Base-by-base conservation (phyloP, 2,329 filamentous ascomycete genomes). In the Grosmannia clavigera region DNA sequence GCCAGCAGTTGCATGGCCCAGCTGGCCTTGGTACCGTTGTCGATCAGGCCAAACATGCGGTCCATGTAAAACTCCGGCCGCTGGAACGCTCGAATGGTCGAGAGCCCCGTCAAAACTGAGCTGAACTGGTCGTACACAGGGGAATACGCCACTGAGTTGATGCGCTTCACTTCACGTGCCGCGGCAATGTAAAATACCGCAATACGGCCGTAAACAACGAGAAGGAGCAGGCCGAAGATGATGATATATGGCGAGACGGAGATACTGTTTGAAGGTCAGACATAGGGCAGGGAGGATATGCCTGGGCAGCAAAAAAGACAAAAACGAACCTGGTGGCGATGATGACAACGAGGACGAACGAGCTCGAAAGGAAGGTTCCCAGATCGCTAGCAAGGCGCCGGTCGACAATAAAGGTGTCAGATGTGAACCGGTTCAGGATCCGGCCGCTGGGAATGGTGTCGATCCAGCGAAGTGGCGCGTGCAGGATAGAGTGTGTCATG, bases 101-200 rank as follows among this genome's bases (percentile, higher is more conserved):
- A 70, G 7, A 76, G 66, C 3, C 74, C 74, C 0, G 71, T 69
- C 6, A 76, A 69, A 4, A 73, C 69, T 1, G 72, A 71, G 40
- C 69, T 69, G 63, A 76, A 75, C 58, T 74, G 71, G 61, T 75
- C 74, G 61, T 73, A 76, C 38, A 76, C 70, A 1, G 74, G 74
- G 3, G 70, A 73, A 62, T 73, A 70, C 0, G 73, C 71, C 27
- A 71, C 68, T n/a, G 71, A 72, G 60, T 76, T 73, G 46, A 76
- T 70, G 1, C 74, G 69, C 63, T 76, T 76, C 16, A 71, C 68
- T 53, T 74, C 72, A 38, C 74, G 70, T 1, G 73, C 72, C 10
- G 69, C 70, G 7, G 65, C 63, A 55, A 76, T 70, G 62, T 74
- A 76, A 51, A 68, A 67, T 29, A 63, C 65, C 5, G 73, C 70